These are phyloP conservation scores for Phialocephala sp. DNA, from an alignment of 2,329 filamentous ascomycete species.

Conservation along the genomic window DNA sequence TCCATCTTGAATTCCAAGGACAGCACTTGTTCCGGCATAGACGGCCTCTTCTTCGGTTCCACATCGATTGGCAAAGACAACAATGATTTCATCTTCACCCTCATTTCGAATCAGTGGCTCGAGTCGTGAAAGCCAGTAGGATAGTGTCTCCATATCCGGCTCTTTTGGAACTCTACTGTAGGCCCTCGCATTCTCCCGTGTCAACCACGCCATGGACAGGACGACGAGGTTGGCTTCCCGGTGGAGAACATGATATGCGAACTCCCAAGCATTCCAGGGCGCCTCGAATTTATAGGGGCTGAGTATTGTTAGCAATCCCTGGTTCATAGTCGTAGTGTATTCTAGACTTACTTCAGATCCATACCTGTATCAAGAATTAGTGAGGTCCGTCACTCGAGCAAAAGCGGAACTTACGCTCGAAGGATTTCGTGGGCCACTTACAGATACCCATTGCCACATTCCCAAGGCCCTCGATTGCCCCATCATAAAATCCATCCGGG, in stretches of 20 bases:
- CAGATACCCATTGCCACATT: constrained; percentile 64
- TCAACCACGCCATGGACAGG: constrained; percentile 80
- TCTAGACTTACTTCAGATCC: constrained; percentile 60
- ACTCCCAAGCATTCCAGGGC: constrained; percentile 56
- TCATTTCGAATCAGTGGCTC: constrained; percentile 65
- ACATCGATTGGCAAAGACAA: constrained; percentile 74
- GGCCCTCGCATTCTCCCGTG: constrained; percentile 54
- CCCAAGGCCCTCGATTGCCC: constrained; percentile 54
- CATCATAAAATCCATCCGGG: constrained; percentile 54
- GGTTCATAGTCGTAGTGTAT: not conserved
- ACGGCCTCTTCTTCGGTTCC: constrained; percentile 69
- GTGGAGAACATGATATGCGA: constrained; percentile 58
- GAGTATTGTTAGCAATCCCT: constrained; percentile 26
- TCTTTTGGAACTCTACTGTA: constrained; percentile 57
- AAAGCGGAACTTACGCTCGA: constrained; percentile 16
- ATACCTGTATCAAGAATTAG: constrained; percentile 48
- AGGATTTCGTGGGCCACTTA: constrained; percentile 42
- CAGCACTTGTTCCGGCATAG: constrained; percentile 77
- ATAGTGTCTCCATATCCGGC: constrained; percentile 74
- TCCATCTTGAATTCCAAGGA: constrained; percentile 69
- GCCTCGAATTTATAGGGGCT: constrained; percentile 58
- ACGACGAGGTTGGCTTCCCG: constrained; percentile 66
- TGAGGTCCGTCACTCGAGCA: constrained; percentile 5
- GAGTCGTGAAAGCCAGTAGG: constrained; percentile 76
- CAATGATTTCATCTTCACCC: constrained; percentile 62